Evolutionary conservation across 306 rosid species (phyloP).

Genomic region (Dalbergia cultrata): DNA sequence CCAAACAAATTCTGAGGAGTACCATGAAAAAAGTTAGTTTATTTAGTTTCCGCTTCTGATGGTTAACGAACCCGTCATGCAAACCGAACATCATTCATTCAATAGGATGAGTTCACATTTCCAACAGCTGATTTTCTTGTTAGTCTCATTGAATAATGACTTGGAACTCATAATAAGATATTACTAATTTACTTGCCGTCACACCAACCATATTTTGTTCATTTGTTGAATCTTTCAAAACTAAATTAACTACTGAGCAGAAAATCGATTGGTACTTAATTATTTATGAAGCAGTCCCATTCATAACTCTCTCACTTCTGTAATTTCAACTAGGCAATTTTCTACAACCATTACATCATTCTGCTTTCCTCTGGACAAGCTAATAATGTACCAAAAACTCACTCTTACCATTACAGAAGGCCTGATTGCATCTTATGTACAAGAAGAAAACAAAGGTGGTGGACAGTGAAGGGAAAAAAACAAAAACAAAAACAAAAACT

Average conservation of each 20-base stretch:
- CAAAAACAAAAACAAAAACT: background rate
- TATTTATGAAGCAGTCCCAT: constrained; percentile 2
- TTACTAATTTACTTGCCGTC: constrained; percentile 2
- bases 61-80: too few species aligned
- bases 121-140: too few species aligned
- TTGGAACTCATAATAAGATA: background rate
- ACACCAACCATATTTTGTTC: background rate
- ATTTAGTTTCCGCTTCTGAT: too few species aligned
- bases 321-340: constrained; percentile 34
- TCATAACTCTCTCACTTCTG: background rate
- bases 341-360: background rate
- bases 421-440: constrained; percentile 14
- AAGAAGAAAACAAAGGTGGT: background rate
- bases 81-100: too few species aligned
- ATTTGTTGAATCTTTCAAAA: constrained; percentile 15
- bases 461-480: background rate
- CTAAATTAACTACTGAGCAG: background rate
- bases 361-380: background rate
- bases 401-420: background rate
- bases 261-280: background rate
- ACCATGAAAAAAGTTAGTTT: too few species aligned
- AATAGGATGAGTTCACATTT: too few species aligned
- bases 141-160: background rate
- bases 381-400: constrained; percentile 1
- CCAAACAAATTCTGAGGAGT: too few species aligned